Evolutionary conservation across 2,329 filamentous ascomycete genomes (phyloP).

Genomic region (Colletotrichum tropicale): DNA sequence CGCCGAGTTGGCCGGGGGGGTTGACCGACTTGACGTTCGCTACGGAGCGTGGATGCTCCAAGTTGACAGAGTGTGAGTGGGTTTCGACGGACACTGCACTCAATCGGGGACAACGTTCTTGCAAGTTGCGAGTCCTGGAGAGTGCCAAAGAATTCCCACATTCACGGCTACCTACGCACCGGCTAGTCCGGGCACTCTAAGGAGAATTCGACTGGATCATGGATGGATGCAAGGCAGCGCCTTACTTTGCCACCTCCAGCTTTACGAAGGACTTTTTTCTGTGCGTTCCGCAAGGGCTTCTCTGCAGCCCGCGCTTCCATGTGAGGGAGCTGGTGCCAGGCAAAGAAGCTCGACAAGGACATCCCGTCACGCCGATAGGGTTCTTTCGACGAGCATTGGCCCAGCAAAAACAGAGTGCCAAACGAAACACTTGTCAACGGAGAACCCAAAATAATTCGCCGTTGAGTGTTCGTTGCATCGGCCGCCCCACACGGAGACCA

Average conservation of each 20-base stretch:
- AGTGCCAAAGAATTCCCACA: not conserved
- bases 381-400: not conserved
- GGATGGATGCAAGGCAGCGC: conserved; percentile 2
- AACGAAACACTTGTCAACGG: conserved; percentile 19
- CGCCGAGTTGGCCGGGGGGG: not conserved
- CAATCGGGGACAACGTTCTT: not conserved
- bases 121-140: not conserved
- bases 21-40: not conserved
- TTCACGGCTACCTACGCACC: not conserved
- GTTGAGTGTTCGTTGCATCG: not conserved
- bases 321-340: not conserved
- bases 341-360: not conserved
- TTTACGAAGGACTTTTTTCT: not conserved
- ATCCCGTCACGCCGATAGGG: not conserved
- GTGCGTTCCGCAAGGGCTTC: not conserved
- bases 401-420: not conserved
- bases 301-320: not conserved
- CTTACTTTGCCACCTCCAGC: not conserved
- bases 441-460: not conserved
- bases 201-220: conserved; percentile 1
- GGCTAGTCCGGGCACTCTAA: not conserved
- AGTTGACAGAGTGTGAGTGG: not conserved
- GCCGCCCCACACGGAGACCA: not conserved
- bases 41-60: not conserved
- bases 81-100: not conserved